Evolutionary conservation across 192 early-diverging fungal genomes (phyloP).

Genomic region (Jimgerdemannia flammicorona): DNA sequence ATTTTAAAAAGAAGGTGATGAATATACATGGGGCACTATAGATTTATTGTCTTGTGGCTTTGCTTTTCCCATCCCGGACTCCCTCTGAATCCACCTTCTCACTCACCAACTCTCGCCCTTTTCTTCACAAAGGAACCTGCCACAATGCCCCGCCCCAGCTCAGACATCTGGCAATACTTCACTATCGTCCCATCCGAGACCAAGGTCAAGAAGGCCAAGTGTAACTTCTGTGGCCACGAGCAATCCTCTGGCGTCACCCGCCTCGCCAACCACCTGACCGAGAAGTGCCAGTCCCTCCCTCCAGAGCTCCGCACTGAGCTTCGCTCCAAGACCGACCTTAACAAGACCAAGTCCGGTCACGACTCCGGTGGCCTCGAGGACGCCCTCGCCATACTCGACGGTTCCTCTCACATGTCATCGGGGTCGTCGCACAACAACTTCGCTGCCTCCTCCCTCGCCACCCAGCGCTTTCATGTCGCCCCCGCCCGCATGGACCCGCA

Average conservation of each 20-base stretch:
- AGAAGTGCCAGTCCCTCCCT: conserved; percentile 6
- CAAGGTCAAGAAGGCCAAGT: conserved; percentile 9
- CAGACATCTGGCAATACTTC: conserved; percentile 15
- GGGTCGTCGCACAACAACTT: not conserved
- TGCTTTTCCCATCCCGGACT: not conserved
- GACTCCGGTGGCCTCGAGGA: not conserved
- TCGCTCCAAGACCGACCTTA: not conserved
- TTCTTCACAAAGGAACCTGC: not conserved
- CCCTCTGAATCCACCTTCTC: not conserved
- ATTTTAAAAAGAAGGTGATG: no score
- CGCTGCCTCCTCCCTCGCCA: not conserved
- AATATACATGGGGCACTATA: no score
- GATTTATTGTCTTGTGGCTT: no score
- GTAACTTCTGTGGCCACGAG: conserved; percentile 12
- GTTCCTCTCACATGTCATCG: not conserved
- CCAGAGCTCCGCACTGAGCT: conserved; percentile 7
- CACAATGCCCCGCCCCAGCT: conserved; percentile 14
- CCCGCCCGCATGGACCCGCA: not conserved
- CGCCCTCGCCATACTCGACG: conserved; percentile 8
- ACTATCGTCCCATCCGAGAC: conserved; percentile 11
- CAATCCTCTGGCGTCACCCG: conserved; percentile 14
- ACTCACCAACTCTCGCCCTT: not conserved
- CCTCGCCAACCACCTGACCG: not conserved
- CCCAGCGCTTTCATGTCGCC: not conserved
- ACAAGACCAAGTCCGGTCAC: not conserved